Evolutionary conservation across 2,329 filamentous ascomycete genomes (phyloP).

Genomic region (Colletotrichum sp.): DNA sequence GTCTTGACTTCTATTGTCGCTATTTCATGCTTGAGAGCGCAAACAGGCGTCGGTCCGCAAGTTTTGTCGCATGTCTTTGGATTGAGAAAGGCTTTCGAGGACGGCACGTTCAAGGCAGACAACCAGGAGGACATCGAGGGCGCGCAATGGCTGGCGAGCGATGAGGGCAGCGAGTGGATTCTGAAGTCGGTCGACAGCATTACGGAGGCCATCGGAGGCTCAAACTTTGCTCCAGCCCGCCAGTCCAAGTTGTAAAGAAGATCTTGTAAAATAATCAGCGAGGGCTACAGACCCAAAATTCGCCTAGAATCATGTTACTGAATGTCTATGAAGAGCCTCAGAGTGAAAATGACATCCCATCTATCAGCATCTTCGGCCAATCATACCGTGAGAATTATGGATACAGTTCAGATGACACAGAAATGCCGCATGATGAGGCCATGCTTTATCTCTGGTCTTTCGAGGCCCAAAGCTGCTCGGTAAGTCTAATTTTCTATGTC

Average conservation of each 20-base stretch:
- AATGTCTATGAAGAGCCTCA: not conserved
- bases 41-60: constrained; percentile 84
- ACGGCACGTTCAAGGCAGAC: constrained; percentile 58
- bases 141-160: constrained; percentile 47
- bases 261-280: not conserved
- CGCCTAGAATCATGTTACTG: not conserved
- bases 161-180: constrained; percentile 54
- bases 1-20: constrained; percentile 77
- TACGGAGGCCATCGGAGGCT: constrained; percentile 48
- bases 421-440: not conserved
- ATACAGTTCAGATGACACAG: not conserved
- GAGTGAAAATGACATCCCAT: not conserved
- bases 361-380: not conserved
- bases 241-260: constrained; percentile 13
- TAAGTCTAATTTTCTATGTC: not conserved
- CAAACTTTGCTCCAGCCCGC: constrained; percentile 15
- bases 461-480: not conserved
- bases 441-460: fast-evolving
- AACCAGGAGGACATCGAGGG: constrained; percentile 32
- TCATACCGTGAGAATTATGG: not conserved
- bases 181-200: constrained; percentile 49
- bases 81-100: constrained; percentile 75
- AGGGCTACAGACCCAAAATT: not conserved
- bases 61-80: constrained; percentile 84
- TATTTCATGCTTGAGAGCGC: constrained; percentile 75